Base-by-base conservation (phyloP, 2,329 filamentous ascomycete genomes). In the Neofusicoccum umdonicola region DNA sequence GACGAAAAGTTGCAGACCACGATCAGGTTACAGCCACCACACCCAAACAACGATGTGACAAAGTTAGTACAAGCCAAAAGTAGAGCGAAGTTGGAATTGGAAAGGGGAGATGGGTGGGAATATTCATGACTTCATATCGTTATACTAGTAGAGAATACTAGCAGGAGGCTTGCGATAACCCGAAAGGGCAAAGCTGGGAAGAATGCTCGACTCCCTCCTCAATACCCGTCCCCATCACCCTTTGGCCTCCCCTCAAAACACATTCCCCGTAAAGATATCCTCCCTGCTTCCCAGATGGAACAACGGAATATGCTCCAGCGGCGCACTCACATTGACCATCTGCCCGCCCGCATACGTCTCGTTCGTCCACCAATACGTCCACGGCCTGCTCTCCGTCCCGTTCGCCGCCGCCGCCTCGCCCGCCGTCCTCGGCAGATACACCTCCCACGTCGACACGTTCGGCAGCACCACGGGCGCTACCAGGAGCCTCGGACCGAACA, bases 311-410 rank as follows among this genome's bases (percentile, higher is more conserved):
- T 72, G 69, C 64, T 74, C 69, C 61, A 73, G 37, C 13, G 72
- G 71, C 45, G 71, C 67, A 12, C 69, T 68, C 2, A 73, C 72
- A 11, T 62, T 70, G 13, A 73, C 72, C 15, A 44, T 69, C 67
- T 77, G 76, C 1, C 77, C 76, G 3, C 76, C 77, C n/a, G 72
- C 71, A 70, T 74, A 78, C 35, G 75, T 78, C 35, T 71, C 63
- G 61, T 78, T 78, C 0, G 75, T 76, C 77, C 77, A 78, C 77
- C 77, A 78, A 63, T 78, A 77, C 22, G 76, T 78, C 77, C 77
- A 79, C 7, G 72, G 69, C 57, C 70, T 70, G 27, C 6, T 68
- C 66, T 62, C 19, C 51, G 9, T 73, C n/a, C 31, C n/a, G 2
- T 31, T 31, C 27, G 27, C 27, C 27, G 27, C 27, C 27, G 27